Evolutionary conservation across 2,329 filamentous ascomycete genomes (phyloP).

Genomic region (Ampelomyces quisqualis): DNA sequence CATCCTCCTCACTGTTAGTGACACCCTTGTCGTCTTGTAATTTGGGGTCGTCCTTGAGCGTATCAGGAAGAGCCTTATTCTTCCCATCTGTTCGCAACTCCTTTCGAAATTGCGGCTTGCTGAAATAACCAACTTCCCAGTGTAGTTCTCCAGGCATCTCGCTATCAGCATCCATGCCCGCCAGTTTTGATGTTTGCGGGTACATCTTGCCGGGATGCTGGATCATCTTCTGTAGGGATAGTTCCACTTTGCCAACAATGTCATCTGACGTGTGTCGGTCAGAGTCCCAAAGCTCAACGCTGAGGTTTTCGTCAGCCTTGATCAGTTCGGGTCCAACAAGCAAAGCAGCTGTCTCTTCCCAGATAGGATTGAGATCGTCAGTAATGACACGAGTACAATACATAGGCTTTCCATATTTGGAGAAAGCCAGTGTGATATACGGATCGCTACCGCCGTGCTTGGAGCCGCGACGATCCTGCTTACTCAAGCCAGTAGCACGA

Average conservation of each 20-base stretch:
- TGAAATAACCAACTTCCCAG: constrained; percentile 96
- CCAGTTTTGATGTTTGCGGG: constrained; percentile 78
- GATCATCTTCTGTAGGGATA: constrained; percentile 93
- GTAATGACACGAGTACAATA: constrained; percentile 96
- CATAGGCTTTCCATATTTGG: constrained; percentile 96
- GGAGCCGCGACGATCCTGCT: constrained; percentile 82
- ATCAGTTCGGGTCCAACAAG: constrained; percentile 86
- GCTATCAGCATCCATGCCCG: constrained; percentile 78
- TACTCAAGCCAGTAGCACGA: constrained; percentile 82
- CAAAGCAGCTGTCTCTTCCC: constrained; percentile 83
- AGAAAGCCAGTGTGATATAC: constrained; percentile 92
- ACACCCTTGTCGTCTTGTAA: constrained; percentile 86
- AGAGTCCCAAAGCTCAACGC: constrained; percentile 94
- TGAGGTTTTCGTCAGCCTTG: constrained; percentile 89
- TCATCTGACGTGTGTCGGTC: constrained; percentile 91
- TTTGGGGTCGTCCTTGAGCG: constrained; percentile 70
- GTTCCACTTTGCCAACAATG: constrained; percentile 89
- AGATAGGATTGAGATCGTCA: constrained; percentile 89
- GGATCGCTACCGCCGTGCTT: constrained; percentile 88
- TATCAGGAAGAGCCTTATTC: constrained; percentile 72
- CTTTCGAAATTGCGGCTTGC: constrained; percentile 82
- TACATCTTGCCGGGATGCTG: constrained; percentile 93
- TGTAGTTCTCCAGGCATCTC: constrained; percentile 91
- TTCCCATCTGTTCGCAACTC: constrained; percentile 85
- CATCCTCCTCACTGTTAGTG: constrained; percentile 71